These are phyloP conservation scores for Aspergillus quadrilineatus DNA, from an alignment of 2,329 filamentous ascomycete genomes.

Conservation along the genomic window DNA sequence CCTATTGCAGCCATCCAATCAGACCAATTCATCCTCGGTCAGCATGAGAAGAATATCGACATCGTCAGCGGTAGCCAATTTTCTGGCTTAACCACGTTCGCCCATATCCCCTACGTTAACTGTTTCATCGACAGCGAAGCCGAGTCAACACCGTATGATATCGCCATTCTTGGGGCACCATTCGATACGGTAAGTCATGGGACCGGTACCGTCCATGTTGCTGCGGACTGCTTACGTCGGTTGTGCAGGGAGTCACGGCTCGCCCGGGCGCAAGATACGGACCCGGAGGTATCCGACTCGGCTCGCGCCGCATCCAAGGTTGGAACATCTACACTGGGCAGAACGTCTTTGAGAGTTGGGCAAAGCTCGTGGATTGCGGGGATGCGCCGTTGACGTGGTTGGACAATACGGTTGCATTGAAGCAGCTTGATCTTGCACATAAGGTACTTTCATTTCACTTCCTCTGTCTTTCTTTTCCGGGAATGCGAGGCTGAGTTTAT, in stretches of 20 bases:
- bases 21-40: constrained; percentile 15
- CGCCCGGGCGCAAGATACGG: constrained; percentile 55
- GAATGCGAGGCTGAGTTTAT: neutral
- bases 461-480: neutral
- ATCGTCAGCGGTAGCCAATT: constrained; percentile 47
- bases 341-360: constrained; percentile 50
- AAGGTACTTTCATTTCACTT: constrained; percentile 30
- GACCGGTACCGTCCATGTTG: neutral
- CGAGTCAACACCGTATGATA: constrained; percentile 28
- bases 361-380: constrained; percentile 56
- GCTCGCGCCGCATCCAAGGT: constrained; percentile 49
- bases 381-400: constrained; percentile 54
- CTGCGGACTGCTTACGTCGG: neutral
- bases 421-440: constrained; percentile 54
- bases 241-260: constrained; percentile 43
- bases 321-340: constrained; percentile 53
- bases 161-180: constrained; percentile 51
- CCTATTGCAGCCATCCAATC: constrained; percentile 24
- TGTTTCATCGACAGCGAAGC: constrained; percentile 28
- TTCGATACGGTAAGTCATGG: constrained; percentile 46
- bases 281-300: constrained; percentile 52
- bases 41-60: constrained; percentile 37
- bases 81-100: constrained; percentile 35
- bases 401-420: constrained; percentile 56
- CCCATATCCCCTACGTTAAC: constrained; percentile 34